A percentile compares a stretch with the other conserved stretches of the same genome.
Conservation (phyloP, 495 filamentous ascomycete genomes). For the Chaetomium tenue region DNA sequence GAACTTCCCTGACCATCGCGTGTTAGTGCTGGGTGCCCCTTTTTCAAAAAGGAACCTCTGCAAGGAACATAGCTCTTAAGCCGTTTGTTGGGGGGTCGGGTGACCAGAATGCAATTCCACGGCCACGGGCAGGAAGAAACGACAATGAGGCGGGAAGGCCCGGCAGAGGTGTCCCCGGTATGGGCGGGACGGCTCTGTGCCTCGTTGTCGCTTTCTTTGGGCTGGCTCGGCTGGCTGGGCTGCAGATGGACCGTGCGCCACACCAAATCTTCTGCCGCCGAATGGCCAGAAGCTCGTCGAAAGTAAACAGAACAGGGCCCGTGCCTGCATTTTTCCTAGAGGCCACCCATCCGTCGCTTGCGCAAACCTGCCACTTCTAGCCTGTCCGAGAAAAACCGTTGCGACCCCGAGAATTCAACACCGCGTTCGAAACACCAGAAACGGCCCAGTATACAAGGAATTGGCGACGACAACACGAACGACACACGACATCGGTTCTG, state of each 20-base stretch:
- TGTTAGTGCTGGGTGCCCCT: not conserved
- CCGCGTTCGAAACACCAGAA: slow-evolving; percentile 11
- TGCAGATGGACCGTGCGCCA: slow-evolving; percentile 21
- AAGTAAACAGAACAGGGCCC: slow-evolving; percentile 36
- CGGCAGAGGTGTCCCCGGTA: slow-evolving; percentile 4
- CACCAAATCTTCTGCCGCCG: slow-evolving; percentile 17
- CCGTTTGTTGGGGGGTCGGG: not conserved
- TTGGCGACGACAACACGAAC: slow-evolving; percentile 4
- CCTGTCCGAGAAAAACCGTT: not conserved
- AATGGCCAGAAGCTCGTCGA: slow-evolving; percentile 20
- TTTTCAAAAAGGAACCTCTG: not conserved
- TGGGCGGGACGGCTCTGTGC: slow-evolving; percentile 11
- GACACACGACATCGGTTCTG: not conserved
- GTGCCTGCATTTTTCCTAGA: slow-evolving; percentile 21
- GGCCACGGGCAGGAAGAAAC: not conserved
- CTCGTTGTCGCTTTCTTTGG: slow-evolving; percentile 13
- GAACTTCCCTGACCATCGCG: not conserved
- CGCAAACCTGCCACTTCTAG: slow-evolving; percentile 12
- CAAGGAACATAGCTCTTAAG: not conserved
- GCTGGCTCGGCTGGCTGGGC: slow-evolving; percentile 7
- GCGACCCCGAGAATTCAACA: not conserved
- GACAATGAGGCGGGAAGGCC: slow-evolving; percentile 7
- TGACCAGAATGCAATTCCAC: not conserved
- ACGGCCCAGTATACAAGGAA: slow-evolving; percentile 18
- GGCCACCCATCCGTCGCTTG: slow-evolving; percentile 23